Percentiles rank a stretch among this genome's conserved stretches.
Conservation (phyloP, 2,329 filamentous ascomycete species). For the Aspergillus sp. region DNA sequence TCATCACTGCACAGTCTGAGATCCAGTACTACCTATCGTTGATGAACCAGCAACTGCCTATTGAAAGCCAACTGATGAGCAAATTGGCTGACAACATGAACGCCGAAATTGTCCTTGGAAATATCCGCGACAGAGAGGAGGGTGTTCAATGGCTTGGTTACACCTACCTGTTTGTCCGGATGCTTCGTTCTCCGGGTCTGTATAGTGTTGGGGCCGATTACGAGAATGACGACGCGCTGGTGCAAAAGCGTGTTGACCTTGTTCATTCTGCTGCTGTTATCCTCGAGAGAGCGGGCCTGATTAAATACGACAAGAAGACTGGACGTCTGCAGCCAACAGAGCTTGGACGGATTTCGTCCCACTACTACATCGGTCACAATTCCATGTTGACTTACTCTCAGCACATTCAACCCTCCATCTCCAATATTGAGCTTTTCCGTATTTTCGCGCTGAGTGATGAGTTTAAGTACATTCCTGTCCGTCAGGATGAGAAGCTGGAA, state of each 20-base stretch:
- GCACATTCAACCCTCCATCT: slow-evolving; percentile 86
- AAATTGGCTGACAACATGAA: slow-evolving; percentile 93
- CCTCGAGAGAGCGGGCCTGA: slow-evolving; percentile 75
- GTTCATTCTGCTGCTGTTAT: slow-evolving; percentile 87
- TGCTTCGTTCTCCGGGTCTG: slow-evolving; percentile 88
- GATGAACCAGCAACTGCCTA: slow-evolving; percentile 93
- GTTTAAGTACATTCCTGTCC: slow-evolving; percentile 97
- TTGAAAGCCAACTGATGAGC: slow-evolving; percentile 91
- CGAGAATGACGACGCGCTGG: slow-evolving; percentile 79
- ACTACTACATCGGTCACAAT: slow-evolving; percentile 95
- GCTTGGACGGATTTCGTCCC: slow-evolving; percentile 87
- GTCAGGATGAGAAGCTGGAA: slow-evolving; percentile 95
- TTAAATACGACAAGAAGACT: slow-evolving; percentile 92
- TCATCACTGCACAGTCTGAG: slow-evolving; percentile 90
- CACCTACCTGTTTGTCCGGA: slow-evolving; percentile 94
- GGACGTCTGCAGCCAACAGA: slow-evolving; percentile 86
- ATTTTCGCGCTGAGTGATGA: slow-evolving; percentile 94
- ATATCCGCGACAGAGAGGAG: slow-evolving; percentile 82
- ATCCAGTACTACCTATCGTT: slow-evolving; percentile 96
- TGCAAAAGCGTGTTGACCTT: slow-evolving; percentile 95
- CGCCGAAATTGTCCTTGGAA: slow-evolving; percentile 90
- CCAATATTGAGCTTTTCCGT: slow-evolving; percentile 90
- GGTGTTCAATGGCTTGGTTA: slow-evolving; percentile 99
- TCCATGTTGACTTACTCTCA: slow-evolving; percentile 98
- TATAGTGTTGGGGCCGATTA: slow-evolving; percentile 97